phyloP scores from a whole-genome alignment of 148 eudicot genomes.

The Polygonum aviculare region DNA sequence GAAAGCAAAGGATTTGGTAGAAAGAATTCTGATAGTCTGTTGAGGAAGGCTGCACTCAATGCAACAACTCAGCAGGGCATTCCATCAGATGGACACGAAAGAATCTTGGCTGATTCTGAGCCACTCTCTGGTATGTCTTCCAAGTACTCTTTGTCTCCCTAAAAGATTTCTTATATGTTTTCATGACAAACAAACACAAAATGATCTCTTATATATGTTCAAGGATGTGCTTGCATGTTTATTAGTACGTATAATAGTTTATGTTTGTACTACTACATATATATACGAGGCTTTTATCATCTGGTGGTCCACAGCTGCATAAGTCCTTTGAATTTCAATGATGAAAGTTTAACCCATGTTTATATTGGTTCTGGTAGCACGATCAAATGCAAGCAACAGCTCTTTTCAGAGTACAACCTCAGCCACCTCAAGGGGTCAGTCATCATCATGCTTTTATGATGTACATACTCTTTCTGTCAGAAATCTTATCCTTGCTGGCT shows the following conservation, averaged over 20 bases:
- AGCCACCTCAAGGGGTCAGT: constrained; percentile 30
- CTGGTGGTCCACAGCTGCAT: neutral
- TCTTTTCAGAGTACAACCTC: constrained; percentile 40
- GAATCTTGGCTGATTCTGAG: constrained; percentile 34
- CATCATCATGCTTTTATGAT: constrained; percentile 23
- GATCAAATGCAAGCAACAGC: constrained; percentile 39
- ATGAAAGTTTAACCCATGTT: constrained; percentile 4
- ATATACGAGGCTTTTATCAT: neutral
- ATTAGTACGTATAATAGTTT: neutral
- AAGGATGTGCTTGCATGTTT: neutral
- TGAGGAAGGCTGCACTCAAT: constrained; percentile 59
- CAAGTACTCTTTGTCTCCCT: neutral
- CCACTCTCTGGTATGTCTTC: constrained; percentile 34
- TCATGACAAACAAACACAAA: neutral
- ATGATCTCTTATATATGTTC: neutral
- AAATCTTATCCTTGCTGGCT: neutral
- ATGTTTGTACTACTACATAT: no score
- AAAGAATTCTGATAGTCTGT: constrained; percentile 47
- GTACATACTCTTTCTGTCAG: neutral
- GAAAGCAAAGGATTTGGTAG: constrained; percentile 47
- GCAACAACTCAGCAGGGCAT: constrained; percentile 45
- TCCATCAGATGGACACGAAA: constrained; percentile 22
- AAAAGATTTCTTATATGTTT: neutral
- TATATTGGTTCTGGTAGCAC: constrained; percentile 30
- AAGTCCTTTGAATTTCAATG: neutral